Percentiles rank a stretch among this genome's conserved stretches.
phyloP scores from a whole-genome alignment of 305 asterid species.

The Solanum hybrid region DNA sequence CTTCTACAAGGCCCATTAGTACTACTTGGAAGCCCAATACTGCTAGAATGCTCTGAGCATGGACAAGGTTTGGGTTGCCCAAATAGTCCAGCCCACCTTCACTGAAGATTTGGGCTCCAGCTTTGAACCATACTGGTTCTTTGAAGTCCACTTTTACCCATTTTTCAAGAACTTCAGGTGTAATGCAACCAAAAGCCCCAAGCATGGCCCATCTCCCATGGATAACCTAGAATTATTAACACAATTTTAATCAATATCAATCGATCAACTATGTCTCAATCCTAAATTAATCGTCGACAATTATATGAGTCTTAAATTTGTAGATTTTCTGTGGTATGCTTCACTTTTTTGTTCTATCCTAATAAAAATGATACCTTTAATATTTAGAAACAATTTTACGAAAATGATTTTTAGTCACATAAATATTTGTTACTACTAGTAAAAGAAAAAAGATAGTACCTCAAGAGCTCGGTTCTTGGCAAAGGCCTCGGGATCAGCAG shows the following conservation, averaged over 20 bases:
- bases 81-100: constrained; percentile 71
- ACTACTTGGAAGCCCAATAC: constrained; percentile 69
- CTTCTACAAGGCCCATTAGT: constrained; percentile 74
- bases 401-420: neutral
- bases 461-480: constrained; percentile 31
- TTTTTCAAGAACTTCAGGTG: constrained; percentile 61
- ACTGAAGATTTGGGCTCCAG: constrained; percentile 65
- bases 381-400: neutral
- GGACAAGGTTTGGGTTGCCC: constrained; percentile 71
- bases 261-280: neutral
- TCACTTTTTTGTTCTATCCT: neutral
- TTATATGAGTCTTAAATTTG: neutral
- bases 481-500: constrained; percentile 34
- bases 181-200: constrained; percentile 71
- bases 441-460: constrained; percentile 21
- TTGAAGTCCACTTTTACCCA: constrained; percentile 49
- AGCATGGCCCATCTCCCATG: constrained; percentile 84
- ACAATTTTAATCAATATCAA: neutral
- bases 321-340: neutral
- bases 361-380: neutral
- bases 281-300: neutral
- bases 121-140: constrained; percentile 84
- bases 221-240: constrained; percentile 35
- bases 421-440: neutral
- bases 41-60: constrained; percentile 75